Conservation (phyloP, 2,329 filamentous ascomycete species). For the Cryphonectria naterciae region DNA sequence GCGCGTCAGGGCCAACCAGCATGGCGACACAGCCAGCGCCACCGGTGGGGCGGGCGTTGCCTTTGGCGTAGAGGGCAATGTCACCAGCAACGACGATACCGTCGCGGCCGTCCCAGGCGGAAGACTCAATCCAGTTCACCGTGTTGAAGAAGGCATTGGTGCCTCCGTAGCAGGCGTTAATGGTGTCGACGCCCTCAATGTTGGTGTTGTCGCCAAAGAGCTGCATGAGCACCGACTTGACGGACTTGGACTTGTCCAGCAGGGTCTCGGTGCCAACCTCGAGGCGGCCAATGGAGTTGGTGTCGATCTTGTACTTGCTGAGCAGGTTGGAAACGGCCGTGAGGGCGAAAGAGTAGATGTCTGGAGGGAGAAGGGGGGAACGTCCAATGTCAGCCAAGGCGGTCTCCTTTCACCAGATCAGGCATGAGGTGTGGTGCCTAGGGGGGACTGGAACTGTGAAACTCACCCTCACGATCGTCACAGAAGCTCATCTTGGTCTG, state of each 20-base stretch:
- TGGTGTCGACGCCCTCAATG: conserved; percentile 79
- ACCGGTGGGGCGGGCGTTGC: conserved; percentile 78
- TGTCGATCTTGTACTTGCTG: conserved; percentile 81
- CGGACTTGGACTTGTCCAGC: conserved; percentile 88
- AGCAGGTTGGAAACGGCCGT: conserved; percentile 78
- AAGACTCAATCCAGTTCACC: conserved; percentile 85
- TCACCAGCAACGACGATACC: conserved; percentile 80
- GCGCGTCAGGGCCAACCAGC: conserved; percentile 78
- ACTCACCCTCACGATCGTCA: conserved; percentile 82
- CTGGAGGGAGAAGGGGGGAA: conserved; percentile 45
- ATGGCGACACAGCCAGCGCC: conserved; percentile 80
- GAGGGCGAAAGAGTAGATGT: conserved; percentile 85
- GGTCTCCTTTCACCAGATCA: background rate
- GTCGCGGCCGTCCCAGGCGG: conserved; percentile 82
- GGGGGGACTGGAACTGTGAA: conserved; percentile 27
- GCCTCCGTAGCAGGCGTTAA: conserved; percentile 86
- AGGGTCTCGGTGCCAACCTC: conserved; percentile 87
- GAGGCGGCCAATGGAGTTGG: conserved; percentile 76
- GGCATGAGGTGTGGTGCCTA: background rate
- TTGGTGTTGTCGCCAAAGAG: conserved; percentile 83
- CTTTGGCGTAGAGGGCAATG: conserved; percentile 85
- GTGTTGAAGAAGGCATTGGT: conserved; percentile 85
- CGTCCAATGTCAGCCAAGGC: conserved; percentile 12
- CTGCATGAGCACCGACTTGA: conserved; percentile 88
- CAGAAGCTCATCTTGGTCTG: conserved; percentile 94